Evolutionary conservation across 805 yeast species (phyloP).

Genomic region (Pachysolen tannophilus): DNA sequence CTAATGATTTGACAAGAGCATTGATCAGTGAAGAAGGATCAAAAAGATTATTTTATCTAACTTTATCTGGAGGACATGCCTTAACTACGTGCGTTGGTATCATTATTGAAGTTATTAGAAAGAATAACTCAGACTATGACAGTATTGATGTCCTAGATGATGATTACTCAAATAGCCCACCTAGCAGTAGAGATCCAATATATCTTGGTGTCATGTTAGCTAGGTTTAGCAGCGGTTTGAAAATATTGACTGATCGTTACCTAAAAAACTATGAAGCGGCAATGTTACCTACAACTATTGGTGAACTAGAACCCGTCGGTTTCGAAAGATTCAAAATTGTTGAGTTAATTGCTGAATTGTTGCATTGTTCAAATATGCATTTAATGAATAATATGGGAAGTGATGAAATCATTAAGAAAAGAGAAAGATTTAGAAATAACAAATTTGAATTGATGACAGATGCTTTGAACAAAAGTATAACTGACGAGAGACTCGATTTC

Average conservation of each 20-base stretch:
- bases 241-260: constrained; percentile 59
- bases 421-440: constrained; percentile 60
- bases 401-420: constrained; percentile 53
- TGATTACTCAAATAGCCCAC: constrained; percentile 84
- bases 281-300: constrained; percentile 54
- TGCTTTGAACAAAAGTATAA: constrained; percentile 25
- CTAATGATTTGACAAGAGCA: constrained; percentile 88
- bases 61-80: constrained; percentile 79
- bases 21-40: constrained; percentile 69
- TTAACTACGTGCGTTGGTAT: constrained; percentile 92
- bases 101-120: constrained; percentile 87
- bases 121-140: constrained; percentile 95
- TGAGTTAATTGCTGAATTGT: constrained; percentile 86
- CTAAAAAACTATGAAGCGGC: constrained; percentile 25
- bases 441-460: constrained; percentile 31
- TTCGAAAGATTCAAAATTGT: constrained; percentile 86
- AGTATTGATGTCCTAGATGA: constrained; percentile 76
- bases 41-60: constrained; percentile 59
- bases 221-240: constrained; percentile 68
- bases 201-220: constrained; percentile 81
- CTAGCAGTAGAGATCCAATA: constrained; percentile 86
- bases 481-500: constrained; percentile 6
- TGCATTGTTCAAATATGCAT: constrained; percentile 98
- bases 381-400: constrained; percentile 72
- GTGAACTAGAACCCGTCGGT: constrained; percentile 69